These are phyloP conservation scores for Phytopythium litorale DNA, from an alignment of 352 stramenopile species.

Conservation along the genomic window DNA sequence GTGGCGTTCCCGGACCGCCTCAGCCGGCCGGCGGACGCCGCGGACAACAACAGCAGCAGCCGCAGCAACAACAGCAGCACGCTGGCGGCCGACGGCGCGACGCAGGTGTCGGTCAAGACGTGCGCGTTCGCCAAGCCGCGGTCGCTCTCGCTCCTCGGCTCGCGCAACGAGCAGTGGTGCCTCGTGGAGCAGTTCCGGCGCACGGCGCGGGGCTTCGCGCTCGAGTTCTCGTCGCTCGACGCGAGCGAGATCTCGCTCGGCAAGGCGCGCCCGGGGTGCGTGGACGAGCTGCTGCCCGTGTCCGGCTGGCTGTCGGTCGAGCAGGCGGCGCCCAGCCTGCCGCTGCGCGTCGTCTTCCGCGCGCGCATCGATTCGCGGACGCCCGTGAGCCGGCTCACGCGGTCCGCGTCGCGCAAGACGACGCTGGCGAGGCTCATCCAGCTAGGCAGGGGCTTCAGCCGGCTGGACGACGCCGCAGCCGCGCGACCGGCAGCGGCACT, in stretches of 20 bases:
- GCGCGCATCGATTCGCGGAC: constrained; percentile 14
- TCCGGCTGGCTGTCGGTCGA: constrained; percentile 26
- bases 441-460: constrained; percentile 26
- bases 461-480: constrained; percentile 14
- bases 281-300: constrained; percentile 23
- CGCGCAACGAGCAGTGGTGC: constrained; percentile 39
- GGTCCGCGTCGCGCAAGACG: constrained; percentile 19
- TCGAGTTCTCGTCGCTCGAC: constrained; percentile 24
- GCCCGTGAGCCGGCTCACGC: constrained; percentile 2
- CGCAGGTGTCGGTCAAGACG: constrained; percentile 27
- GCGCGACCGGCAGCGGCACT: constrained; percentile 2
- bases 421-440: constrained; percentile 21
- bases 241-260: constrained; percentile 22
- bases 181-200: constrained; percentile 31
- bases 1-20: background rate
- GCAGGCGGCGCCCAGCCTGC: constrained; percentile 10
- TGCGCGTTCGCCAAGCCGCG: constrained; percentile 25
- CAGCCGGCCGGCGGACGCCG: background rate
- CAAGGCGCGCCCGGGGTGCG: constrained; percentile 26
- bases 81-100: constrained; percentile 7
- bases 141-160: constrained; percentile 16
- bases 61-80: background rate
- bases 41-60: background rate
- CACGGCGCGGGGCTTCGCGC: constrained; percentile 24
- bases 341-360: constrained; percentile 25